Evolutionary conservation across 1,139 yeast species (phyloP).

Genomic region (Yamadazyma mexicana): DNA sequence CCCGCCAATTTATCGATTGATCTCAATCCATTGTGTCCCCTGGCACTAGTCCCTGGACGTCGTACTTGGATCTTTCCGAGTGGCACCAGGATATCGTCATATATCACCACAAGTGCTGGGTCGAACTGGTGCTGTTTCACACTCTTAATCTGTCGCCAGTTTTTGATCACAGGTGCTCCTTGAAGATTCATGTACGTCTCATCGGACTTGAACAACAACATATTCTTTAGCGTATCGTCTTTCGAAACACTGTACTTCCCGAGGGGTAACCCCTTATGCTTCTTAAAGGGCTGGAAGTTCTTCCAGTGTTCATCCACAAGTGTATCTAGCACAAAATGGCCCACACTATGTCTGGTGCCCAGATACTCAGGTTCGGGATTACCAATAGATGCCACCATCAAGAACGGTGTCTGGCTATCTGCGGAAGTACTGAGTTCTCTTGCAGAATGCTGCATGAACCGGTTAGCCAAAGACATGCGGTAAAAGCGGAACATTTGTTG

Average conservation of each 20-base stretch:
- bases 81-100: conserved; percentile 71
- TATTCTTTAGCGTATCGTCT: conserved; percentile 18
- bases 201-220: conserved; percentile 43
- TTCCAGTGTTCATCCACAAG: conserved; percentile 28
- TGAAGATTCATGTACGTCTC: conserved; percentile 66
- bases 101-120: conserved; percentile 56
- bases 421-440: not conserved
- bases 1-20: conserved; percentile 48
- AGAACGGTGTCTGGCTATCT: conserved; percentile 22
- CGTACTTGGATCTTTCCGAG: conserved; percentile 65
- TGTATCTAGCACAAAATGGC: conserved; percentile 53
- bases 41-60: conserved; percentile 53
- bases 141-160: conserved; percentile 39
- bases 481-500: conserved; percentile 11
- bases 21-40: conserved; percentile 82
- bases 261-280: conserved; percentile 20
- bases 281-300: conserved; percentile 18
- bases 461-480: conserved; percentile 4
- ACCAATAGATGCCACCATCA: conserved; percentile 65
- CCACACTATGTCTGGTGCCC: conserved; percentile 76
- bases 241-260: conserved; percentile 24
- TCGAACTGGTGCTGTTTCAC: conserved; percentile 17
- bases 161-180: conserved; percentile 52
- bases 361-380: conserved; percentile 69
- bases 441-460: not conserved